Base-by-base conservation (phyloP, 495 filamentous ascomycete genomes). In the Polyplosphaeria fusca region DNA sequence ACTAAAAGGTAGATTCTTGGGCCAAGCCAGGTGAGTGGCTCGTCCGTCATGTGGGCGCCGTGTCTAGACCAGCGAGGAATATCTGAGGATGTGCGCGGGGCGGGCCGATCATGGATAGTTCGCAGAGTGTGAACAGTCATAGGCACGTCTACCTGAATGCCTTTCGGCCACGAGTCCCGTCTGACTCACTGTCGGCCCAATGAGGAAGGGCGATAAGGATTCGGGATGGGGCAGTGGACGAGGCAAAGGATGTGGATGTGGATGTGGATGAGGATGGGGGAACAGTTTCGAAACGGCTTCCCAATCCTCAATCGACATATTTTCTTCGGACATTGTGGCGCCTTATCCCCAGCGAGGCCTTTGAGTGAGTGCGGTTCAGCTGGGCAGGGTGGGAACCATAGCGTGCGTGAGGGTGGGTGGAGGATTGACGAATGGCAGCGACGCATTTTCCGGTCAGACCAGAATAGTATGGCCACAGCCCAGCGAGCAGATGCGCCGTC, bases 141-240 rank as follows among this genome's bases (percentile, higher is more conserved):
- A 39, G 9, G 20, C 30, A 19, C 24, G 37, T 20, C n/a, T 22
- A 27, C 30, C 25, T 14, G 39, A 38, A 3, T 48, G 1, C 12
- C 2, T 27, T 58, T 30, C 18, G 44, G 42, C 43, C 20, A 44
- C 23, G 47, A 22, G 5, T 56, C 30, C n/a, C n/a, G 20, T 3
- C 40, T 59, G 55, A 59, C 35, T 59, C 55, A 59, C 47, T 47
- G 26, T 27, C 18, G 27, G n/a, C 46, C 54, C 16, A 50, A 43
- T 2, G 2, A 13, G 52, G 45, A 22, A 26, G 7, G 7, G 30
- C 30, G 9, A 35, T 7, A 35, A 35, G 30, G 9, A 20, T 12
- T 18, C 11, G 39, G 9, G 39, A 42, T 19, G 39, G 18, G 39
- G 18, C 39, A 19, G 18, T 5, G 16, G 38, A 16, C 30, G 24